Evolutionary conservation across 208 protist genomes (phyloP), one percentile per base, ranked within the genome.

Genomic region (Endotrypanum monterogeii): DNA sequence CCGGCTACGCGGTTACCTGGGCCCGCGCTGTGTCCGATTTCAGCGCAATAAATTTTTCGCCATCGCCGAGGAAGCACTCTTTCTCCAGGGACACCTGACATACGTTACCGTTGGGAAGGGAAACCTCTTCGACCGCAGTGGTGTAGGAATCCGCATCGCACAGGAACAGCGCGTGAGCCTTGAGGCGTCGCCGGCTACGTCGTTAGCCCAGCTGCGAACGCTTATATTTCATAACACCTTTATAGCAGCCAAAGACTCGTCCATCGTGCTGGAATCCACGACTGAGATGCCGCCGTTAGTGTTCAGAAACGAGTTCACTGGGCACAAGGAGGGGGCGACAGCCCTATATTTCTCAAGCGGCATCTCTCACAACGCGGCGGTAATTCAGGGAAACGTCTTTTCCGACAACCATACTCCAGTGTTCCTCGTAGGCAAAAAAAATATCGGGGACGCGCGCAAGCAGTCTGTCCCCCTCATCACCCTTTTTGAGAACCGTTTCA

Each of bases 181-280:
- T 6, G 67, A 39, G 52, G 39, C 74, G 18, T 65, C 66, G 1
- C 57, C 73, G 3, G 28, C 71, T 9, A 30, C 32, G 11, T 7
- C 41, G 7, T 14, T 14, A 46, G 32, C 14, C 71, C 3, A 14
- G 18, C 52, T 51, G 25, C 78, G 76, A 18, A 94, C 88, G 23
- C 79, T 86, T 25, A 80, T 96, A 35, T 93, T 86, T 71, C 62
- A 80, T 12, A 96, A 96, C 75, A 80, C 62, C 14, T 96, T 96
- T 67, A 80, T 63, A 25, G 41, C 35, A 20, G 62, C 80, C 2
- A 89, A 73, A 35, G 70, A 83, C 20, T 46, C 73, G 46, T 85
- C 87, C 0, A 58, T 95, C 1, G 52, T 88, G 55, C 51, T 94
- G 23, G 73, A 85, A 12, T 72, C 79, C 50, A 57, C 51, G 25